These are phyloP conservation scores for Neurospora sublineolata DNA, from an alignment of 495 filamentous ascomycete genomes.

Conservation along the genomic window DNA sequence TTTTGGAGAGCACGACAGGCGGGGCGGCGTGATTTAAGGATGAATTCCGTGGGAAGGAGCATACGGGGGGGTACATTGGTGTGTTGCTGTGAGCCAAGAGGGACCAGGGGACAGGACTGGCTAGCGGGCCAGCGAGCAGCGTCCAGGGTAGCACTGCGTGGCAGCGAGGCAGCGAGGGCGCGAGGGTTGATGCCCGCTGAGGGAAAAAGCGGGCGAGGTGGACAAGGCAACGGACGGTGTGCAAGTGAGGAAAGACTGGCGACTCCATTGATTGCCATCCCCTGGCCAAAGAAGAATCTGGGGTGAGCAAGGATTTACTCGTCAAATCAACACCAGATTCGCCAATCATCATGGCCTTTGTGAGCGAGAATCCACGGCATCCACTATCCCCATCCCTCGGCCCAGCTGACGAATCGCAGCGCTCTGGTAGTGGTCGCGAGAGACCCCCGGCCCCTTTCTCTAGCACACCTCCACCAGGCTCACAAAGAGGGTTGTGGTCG, in stretches of 20 bases:
- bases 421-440: neutral
- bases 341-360: neutral
- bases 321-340: neutral
- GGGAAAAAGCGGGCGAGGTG: neutral
- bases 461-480: neutral
- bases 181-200: neutral
- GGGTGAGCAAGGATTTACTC: constrained; percentile 15
- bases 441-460: neutral
- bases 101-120: neutral
- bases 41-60: constrained; percentile 1
- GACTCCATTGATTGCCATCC: neutral
- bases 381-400: neutral
- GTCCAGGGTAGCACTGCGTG: neutral
- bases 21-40: constrained; percentile 6
- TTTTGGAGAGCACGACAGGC: constrained; percentile 13
- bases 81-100: neutral
- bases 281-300: constrained; percentile 12
- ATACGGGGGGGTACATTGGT: neutral
- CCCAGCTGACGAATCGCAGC: neutral
- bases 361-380: neutral
- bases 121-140: neutral
- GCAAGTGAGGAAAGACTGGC: neutral
- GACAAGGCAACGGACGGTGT: neutral
- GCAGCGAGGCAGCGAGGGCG: neutral
- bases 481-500: neutral